Conservation (phyloP, 495 filamentous ascomycete species). For the Stereocaulon alpinum region DNA sequence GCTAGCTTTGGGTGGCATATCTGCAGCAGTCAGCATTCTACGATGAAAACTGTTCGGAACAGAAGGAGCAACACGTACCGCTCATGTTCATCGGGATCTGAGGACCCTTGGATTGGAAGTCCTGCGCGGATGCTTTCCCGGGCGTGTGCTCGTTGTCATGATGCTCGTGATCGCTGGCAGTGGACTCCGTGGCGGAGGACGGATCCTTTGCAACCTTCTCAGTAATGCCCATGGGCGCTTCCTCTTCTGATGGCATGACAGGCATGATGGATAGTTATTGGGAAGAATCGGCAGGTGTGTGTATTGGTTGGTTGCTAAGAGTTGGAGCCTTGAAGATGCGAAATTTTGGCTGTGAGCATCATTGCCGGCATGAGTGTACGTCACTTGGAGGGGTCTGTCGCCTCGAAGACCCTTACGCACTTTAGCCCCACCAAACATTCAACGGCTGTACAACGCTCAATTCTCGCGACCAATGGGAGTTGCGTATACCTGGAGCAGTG, state of each 20-base stretch:
- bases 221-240: conserved; percentile 22
- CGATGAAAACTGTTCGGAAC: not conserved
- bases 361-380: too few species aligned
- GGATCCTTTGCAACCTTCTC: conserved; percentile 28
- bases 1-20: conserved; percentile 47
- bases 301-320: too few species aligned
- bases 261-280: not conserved
- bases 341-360: too few species aligned
- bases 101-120: conserved; percentile 37
- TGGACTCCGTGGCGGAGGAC: conserved; percentile 23
- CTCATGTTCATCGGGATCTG: conserved; percentile 31
- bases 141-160: conserved; percentile 23
- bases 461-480: too few species aligned
- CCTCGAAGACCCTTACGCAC: too few species aligned
- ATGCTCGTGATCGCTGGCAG: conserved; percentile 22
- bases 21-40: conserved; percentile 18
- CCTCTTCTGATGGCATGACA: conserved; percentile 32
- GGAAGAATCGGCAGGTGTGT: too few species aligned
- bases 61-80: conserved; percentile 25
- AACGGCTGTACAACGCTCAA: too few species aligned
- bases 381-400: too few species aligned
- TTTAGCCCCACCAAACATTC: too few species aligned
- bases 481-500: too few species aligned
- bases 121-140: conserved; percentile 29
- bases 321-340: too few species aligned